Evolutionary conservation across 495 filamentous ascomycete genomes (phyloP).

Genomic region (Hypoxylon trugodes): DNA sequence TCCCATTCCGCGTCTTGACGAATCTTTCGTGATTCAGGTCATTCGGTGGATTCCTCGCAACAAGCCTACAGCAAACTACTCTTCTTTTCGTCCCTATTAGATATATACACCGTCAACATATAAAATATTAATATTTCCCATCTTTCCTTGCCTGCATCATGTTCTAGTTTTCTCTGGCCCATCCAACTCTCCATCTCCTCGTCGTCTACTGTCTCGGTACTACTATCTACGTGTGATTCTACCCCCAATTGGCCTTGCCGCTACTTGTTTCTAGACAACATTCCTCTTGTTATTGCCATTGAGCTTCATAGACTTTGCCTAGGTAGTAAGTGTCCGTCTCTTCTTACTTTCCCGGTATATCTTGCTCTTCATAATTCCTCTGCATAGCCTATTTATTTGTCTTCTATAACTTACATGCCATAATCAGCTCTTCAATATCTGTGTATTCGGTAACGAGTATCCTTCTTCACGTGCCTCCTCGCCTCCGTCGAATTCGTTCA

Average conservation of each 20-base stretch:
- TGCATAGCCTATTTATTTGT: not conserved
- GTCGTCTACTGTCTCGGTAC: slow-evolving; percentile 42
- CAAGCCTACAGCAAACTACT: not conserved
- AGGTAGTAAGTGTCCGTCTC: slow-evolving; percentile 28
- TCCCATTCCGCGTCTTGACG: slow-evolving; percentile 4
- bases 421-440: slow-evolving; percentile 6
- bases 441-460: slow-evolving; percentile 23
- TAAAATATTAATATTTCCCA: slow-evolving; percentile 21
- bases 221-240: slow-evolving; percentile 45
- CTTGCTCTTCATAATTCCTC: not conserved
- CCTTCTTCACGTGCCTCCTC: not conserved
- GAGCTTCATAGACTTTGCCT: slow-evolving; percentile 1
- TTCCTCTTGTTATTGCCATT: slow-evolving; percentile 31
- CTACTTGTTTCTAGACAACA: slow-evolving; percentile 21
- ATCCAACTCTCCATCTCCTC: slow-evolving; percentile 29
- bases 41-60: slow-evolving; percentile 1
- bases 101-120: slow-evolving; percentile 7
- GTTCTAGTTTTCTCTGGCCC: slow-evolving; percentile 40
- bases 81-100: not conserved
- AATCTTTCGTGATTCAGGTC: slow-evolving; percentile 11
- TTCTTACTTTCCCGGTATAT: not conserved
- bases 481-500: slow-evolving; percentile 5
- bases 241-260: slow-evolving; percentile 10
- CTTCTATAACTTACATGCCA: slow-evolving; percentile 1
- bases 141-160: slow-evolving; percentile 45